Conservation (phyloP, 2,329 filamentous ascomycete species). For the Aurifilum marmelostoma region DNA sequence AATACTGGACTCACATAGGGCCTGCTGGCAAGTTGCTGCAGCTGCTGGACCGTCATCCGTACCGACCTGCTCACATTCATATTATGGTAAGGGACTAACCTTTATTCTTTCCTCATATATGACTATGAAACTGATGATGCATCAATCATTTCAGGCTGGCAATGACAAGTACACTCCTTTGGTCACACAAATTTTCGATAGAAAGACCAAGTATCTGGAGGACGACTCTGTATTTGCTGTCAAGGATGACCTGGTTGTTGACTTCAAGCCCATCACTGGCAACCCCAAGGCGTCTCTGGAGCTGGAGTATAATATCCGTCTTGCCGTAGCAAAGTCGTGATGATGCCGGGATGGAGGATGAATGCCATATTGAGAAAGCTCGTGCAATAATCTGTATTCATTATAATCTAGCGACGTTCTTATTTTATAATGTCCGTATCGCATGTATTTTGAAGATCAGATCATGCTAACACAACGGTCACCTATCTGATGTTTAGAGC, state of each 20-base stretch:
- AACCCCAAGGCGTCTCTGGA: slow-evolving; percentile 42
- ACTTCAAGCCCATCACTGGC: slow-evolving; percentile 41
- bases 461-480: too few relatives aligned
- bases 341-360: background rate
- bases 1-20: slow-evolving; percentile 44
- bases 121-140: slow-evolving; percentile 17
- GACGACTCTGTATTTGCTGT: slow-evolving; percentile 46
- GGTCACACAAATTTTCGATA: slow-evolving; percentile 70
- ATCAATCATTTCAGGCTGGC: slow-evolving; percentile 18
- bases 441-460: too few relatives aligned
- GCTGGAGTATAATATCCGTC: slow-evolving; percentile 43
- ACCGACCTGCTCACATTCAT: slow-evolving; percentile 63
- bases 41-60: slow-evolving; percentile 59
- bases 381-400: too few relatives aligned
- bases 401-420: background rate
- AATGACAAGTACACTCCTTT: slow-evolving; percentile 34
- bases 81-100: slow-evolving; percentile 51
- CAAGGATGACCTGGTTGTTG: slow-evolving; percentile 42
- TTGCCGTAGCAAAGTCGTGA: slow-evolving; percentile 26
- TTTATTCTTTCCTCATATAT: background rate
- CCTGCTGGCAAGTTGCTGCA: slow-evolving; percentile 56
- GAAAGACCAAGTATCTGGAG: slow-evolving; percentile 57
- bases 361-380: background rate
- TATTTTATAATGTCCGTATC: background rate
- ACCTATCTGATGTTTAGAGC: too few relatives aligned